Base-by-base conservation (phyloP, 2,329 filamentous ascomycete genomes). In the Ceratocystis alfenasii region DNA sequence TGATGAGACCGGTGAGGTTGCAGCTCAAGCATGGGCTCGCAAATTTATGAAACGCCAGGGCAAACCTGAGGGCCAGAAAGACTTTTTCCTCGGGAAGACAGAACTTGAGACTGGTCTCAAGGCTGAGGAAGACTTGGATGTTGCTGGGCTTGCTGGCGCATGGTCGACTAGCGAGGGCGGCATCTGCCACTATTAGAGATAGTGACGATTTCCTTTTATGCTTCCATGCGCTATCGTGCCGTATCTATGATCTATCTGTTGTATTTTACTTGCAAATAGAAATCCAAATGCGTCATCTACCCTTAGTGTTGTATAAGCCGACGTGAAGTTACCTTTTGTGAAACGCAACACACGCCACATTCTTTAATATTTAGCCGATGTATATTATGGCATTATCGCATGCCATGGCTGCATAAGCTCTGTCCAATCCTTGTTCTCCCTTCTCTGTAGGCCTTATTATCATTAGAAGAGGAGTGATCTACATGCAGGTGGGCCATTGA, bases 1-100 rank as follows among this genome's bases (percentile, higher is more conserved):
- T 33, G 92, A 99, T 72, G 94, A 99, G 79, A 99, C 94, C 0
- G 89, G 90, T 17, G 93, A 97, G 75, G 90, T 91, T 1, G 90
- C 92, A 0, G 87, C 97, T 46, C 81, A 84, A 70, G 77, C 79
- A 63, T 87, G 84, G 85, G 80, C 83, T 0, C 78, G 74, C 69
- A 75, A 77, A 20, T 83, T 84, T 70, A 83, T 85, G 80, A 81
- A 77, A 70, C 76, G 80, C 46, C 77, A 80, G 72, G 75, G 78
- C 25, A 76, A 76, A 70, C 73, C 77, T 17, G 77, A 80, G 44
- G 81, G 81, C 1, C 77, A 78, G 68, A 78, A 77, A 22, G 82
- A 86, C 69, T 83, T 85, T 72, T 83, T 85, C 73, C 71, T 82
- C 2, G 81, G 80, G 3, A 84, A 84, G 72, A 72, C 77, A 0